Evolutionary conservation across 352 stramenopile species (phyloP), one percentile per base, ranked within the genome.

Genomic region (Plasmopara halstedii): DNA sequence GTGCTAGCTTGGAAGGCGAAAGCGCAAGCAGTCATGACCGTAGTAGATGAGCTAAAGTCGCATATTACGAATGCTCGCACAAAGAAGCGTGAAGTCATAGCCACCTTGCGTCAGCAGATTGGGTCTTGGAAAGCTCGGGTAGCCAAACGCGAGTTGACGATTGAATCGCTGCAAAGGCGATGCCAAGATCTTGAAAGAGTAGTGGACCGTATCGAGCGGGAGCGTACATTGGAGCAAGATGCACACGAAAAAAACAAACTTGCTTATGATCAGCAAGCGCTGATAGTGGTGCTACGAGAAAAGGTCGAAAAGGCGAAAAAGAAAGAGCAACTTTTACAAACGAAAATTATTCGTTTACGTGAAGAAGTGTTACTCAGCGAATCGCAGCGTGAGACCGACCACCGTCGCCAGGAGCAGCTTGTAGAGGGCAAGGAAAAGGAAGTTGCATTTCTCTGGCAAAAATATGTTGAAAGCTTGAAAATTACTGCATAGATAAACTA

Each of bases 371-470:
- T 85, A 26, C 42, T 81, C 14, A 84, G 75, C 50, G 70, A 87
- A 50, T 70, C 63, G 3, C 70, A 76, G 25, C 65, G 75, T 9
- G 58, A 75, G 38, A 79, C 67, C 0, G 70, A 85, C 19, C 57
- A 67, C 14, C 58, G 69, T 7, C 70, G 75, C 6, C 53, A 73
- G 17, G 61, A 74, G 18, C 64, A 87, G 37, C 48, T 77, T 5
- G 29, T 76, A 9, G 56, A 68, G 41, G 70, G 67, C 19, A 80
- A 82, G 42, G 67, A 82, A 23, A 82, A 77, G 35, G 70, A 87
- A 18, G 63, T 84, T 34, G 59, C 60, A n/a, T 82, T 81, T 46
- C 67, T 87, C 48, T 87, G 75, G 75, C 64, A 79, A 36, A 82
- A 81, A 58, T 85, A 83, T 40, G 59, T 78, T 15, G 61, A 82